Conservation (phyloP, 768 basidiomycete species). For the Flagelloscypha sp. region DNA sequence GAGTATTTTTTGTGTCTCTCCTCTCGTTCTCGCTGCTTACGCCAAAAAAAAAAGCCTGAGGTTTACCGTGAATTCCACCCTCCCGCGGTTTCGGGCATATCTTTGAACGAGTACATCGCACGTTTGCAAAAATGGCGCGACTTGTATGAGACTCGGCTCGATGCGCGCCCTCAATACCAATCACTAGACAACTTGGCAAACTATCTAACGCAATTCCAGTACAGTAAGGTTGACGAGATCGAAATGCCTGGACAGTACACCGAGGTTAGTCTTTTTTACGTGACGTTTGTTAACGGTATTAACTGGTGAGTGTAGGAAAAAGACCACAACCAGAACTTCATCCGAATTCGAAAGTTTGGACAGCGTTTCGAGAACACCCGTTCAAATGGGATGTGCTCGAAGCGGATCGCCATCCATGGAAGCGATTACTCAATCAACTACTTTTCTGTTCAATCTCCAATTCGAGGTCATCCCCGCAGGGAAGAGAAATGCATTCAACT, state of each 20-base stretch:
- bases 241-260: slow-evolving; percentile 99
- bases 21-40: too few species aligned
- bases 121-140: slow-evolving; percentile 91
- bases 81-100: too few species aligned
- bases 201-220: slow-evolving; percentile 96
- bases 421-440: slow-evolving; percentile 83
- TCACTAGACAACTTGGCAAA: slow-evolving; percentile 82
- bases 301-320: slow-evolving; percentile 60
- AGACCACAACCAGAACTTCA: slow-evolving; percentile 86
- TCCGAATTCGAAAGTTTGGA: slow-evolving; percentile 84
- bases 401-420: slow-evolving; percentile 85
- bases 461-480: slow-evolving; percentile 75
- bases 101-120: slow-evolving; percentile 84
- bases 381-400: slow-evolving; percentile 79
- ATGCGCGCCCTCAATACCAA: slow-evolving; percentile 74
- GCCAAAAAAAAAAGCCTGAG: too few species aligned
- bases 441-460: slow-evolving; percentile 87
- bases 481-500: slow-evolving; percentile 91
- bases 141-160: slow-evolving; percentile 77
- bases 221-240: slow-evolving; percentile 94
- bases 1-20: too few species aligned
- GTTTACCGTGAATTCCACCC: too few species aligned
- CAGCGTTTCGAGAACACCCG: slow-evolving; percentile 88
- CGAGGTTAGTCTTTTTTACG: slow-evolving; percentile 46
- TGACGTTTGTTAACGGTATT: background rate